Evolutionary conservation across 192 early-diverging fungal species (phyloP).

Genomic region (Coemansia sp.): DNA sequence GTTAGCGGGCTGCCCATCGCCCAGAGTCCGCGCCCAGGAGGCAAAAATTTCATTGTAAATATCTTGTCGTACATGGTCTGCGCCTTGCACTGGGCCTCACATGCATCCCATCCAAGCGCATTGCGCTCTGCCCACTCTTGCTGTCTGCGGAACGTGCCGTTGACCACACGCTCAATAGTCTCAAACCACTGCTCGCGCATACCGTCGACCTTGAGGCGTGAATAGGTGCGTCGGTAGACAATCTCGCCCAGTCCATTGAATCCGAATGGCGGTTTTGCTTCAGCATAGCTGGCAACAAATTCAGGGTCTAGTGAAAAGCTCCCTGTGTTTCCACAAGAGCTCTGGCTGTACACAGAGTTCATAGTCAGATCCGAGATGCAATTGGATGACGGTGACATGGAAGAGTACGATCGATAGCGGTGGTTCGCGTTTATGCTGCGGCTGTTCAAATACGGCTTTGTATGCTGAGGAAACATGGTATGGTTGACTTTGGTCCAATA

Average conservation of each 20-base stretch:
- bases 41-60: constrained; percentile 56
- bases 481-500: no score
- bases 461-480: no score
- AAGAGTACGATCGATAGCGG: no score
- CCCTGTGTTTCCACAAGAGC: no score
- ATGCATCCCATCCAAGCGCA: constrained; percentile 37
- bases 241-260: constrained; percentile 57
- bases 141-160: constrained; percentile 56
- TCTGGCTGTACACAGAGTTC: no score
- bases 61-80: constrained; percentile 56
- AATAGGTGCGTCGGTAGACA: constrained; percentile 55
- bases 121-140: constrained; percentile 36
- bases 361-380: no score
- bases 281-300: constrained; percentile 8
- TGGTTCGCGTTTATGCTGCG: no score
- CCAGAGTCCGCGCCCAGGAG: constrained; percentile 56
- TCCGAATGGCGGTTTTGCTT: constrained; percentile 41
- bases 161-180: constrained; percentile 54
- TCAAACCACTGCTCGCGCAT: constrained; percentile 49
- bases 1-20: constrained; percentile 56
- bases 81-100: constrained; percentile 42
- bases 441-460: no score
- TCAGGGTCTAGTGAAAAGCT: not conserved
- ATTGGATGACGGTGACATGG: no score
- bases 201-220: constrained; percentile 37